A percentile compares a stretch with the other conserved stretches of the same genome.
Conservation (phyloP, 2,329 filamentous ascomycete genomes). For the Colletotrichum eremochloae region DNA sequence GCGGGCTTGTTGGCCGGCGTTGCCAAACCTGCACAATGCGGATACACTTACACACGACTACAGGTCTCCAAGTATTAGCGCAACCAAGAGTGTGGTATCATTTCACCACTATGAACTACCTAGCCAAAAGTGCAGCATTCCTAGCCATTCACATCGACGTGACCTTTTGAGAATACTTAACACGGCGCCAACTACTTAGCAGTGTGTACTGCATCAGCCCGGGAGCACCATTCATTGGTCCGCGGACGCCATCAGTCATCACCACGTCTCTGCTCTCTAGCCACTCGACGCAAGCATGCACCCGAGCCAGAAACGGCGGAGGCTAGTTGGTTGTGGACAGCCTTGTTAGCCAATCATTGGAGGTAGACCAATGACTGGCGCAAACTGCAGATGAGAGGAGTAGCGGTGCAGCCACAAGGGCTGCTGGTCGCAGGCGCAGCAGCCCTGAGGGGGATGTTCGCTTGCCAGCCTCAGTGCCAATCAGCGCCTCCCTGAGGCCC, state of each 20-base stretch:
- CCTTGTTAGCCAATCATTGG: constrained; percentile 18
- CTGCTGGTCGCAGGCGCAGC: constrained; percentile 21
- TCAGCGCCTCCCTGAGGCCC: constrained; percentile 18
- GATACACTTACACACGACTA: constrained; percentile 8
- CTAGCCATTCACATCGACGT: constrained; percentile 39
- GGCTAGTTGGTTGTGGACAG: constrained; percentile 1
- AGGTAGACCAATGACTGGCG: neutral
- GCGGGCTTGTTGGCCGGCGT: neutral
- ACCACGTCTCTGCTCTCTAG: constrained; percentile 6
- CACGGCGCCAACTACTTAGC: constrained; percentile 9
- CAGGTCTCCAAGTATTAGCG: neutral
- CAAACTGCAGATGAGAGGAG: constrained; percentile 29
- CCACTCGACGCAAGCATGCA: constrained; percentile 37
- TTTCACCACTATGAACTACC: constrained; percentile 1
- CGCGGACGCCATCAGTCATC: constrained; percentile 9
- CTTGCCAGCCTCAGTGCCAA: constrained; percentile 30
- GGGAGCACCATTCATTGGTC: constrained; percentile 16
- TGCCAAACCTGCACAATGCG: constrained; percentile 8
- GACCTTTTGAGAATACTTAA: neutral
- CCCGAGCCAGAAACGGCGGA: neutral
- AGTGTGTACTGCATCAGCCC: neutral
- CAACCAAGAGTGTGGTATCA: constrained; percentile 7
- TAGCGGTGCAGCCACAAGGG: constrained; percentile 38
- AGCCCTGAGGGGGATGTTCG: constrained; percentile 13
- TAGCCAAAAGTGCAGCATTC: constrained; percentile 29